These are phyloP conservation scores for Sporothrix schenckii DNA, from an alignment of 2,329 filamentous ascomycete genomes.

Conservation along the genomic window DNA sequence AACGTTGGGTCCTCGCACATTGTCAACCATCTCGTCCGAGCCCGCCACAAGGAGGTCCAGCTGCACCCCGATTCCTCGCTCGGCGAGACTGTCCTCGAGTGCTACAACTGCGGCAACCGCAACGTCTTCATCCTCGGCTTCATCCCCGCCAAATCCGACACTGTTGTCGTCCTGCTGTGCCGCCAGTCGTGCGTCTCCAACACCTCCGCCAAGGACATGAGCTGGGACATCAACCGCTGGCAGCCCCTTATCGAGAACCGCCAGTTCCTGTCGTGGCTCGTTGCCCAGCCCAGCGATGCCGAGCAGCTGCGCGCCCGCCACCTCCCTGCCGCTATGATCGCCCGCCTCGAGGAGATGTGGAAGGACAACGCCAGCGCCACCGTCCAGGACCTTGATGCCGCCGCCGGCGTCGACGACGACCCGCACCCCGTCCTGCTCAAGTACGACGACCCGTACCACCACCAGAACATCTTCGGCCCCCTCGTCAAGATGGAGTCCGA, in stretches of 20 bases:
- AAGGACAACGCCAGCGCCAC: constrained; percentile 91
- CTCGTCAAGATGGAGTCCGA: constrained; percentile 99
- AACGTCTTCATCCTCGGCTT: constrained; percentile 98
- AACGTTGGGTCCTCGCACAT: constrained; percentile 98
- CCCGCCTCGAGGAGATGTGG: constrained; percentile 97
- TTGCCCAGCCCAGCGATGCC: constrained; percentile 83
- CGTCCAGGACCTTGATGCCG: constrained; percentile 87
- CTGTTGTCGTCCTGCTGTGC: constrained; percentile 93
- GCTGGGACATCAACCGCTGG: constrained; percentile 98
- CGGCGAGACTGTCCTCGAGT: constrained; percentile 94
- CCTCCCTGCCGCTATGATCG: constrained; percentile 90
- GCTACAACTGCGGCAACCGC: constrained; percentile 99
- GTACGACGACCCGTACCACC: constrained; percentile 97
- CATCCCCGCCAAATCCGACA: constrained; percentile 97
- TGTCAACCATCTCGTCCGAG: constrained; percentile 95
- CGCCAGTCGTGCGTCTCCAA: constrained; percentile 94
- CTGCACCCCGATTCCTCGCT: constrained; percentile 90
- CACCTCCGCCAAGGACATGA: constrained; percentile 98
- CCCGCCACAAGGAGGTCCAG: constrained; percentile 97
- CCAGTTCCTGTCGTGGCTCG: constrained; percentile 92
- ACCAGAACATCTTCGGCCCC: constrained; percentile 97
- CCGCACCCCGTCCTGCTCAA: constrained; percentile 88
- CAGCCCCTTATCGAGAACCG: constrained; percentile 96
- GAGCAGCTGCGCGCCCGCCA: constrained; percentile 95
- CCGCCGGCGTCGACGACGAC: constrained; percentile 88